A percentile compares a stretch with the other conserved stretches of the same genome.
Conservation (phyloP, 2,329 filamentous ascomycete species). For the Arthrobotrys entomopaga region DNA sequence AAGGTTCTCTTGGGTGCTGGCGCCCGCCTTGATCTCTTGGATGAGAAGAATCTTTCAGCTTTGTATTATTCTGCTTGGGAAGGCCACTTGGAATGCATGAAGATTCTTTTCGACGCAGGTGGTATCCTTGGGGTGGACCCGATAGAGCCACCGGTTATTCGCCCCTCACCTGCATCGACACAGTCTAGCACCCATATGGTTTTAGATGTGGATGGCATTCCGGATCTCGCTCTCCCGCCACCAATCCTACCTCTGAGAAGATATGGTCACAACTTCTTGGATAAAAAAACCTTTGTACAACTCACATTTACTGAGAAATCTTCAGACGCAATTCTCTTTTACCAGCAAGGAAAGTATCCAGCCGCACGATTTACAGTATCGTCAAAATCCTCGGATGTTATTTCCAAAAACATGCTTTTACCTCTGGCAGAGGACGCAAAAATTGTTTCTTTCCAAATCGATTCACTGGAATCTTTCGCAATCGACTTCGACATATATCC, state of each 20-base stretch:
- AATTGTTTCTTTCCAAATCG: constrained; percentile 93
- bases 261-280: constrained; percentile 98
- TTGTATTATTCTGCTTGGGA: constrained; percentile 99
- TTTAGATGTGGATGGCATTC: constrained; percentile 86
- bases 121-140: constrained; percentile 57
- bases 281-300: constrained; percentile 95
- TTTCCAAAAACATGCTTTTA: constrained; percentile 93
- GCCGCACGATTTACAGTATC: constrained; percentile 95
- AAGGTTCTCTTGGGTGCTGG: constrained; percentile 81
- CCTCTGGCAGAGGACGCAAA: constrained; percentile 96
- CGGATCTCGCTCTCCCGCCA: constrained; percentile 87
- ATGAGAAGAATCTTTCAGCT: constrained; percentile 91
- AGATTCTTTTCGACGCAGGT: constrained; percentile 73
- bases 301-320: constrained; percentile 83
- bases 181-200: constrained; percentile 68
- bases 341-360: constrained; percentile 95
- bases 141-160: constrained; percentile 55
- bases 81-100: constrained; percentile 93
- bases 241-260: constrained; percentile 93
- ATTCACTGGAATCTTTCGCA: constrained; percentile 89
- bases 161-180: constrained; percentile 59
- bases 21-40: constrained; percentile 79
- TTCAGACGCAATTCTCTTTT: constrained; percentile 85
- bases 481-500: constrained; percentile 98
- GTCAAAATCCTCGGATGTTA: constrained; percentile 93